Evolutionary conservation across 305 asterid genomes (phyloP).

Genomic region (Fraxinus xanthoxyloides): DNA sequence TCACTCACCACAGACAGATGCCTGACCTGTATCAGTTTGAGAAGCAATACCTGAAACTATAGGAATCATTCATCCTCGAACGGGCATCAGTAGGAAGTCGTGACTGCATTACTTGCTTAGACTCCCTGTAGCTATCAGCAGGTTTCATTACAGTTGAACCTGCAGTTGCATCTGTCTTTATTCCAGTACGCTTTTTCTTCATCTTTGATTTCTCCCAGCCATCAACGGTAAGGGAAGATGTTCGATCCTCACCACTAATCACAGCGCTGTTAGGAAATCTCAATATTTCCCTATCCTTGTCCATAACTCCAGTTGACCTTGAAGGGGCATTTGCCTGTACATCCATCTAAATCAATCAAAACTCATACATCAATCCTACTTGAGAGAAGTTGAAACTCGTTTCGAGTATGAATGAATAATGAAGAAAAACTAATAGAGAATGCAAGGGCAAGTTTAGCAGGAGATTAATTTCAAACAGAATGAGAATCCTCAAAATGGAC

Average conservation of each 20-base stretch:
- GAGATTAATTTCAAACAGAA: not conserved
- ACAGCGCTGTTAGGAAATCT: slow-evolving; percentile 55
- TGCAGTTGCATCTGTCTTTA: slow-evolving; percentile 64
- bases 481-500: not conserved
- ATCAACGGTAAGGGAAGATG: slow-evolving; percentile 56
- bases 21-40: slow-evolving; percentile 3
- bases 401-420: not conserved
- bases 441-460: not conserved
- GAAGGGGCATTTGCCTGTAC: slow-evolving; percentile 55
- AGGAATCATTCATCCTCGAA: slow-evolving; percentile 64
- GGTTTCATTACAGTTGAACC: slow-evolving; percentile 49
- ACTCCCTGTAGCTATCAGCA: slow-evolving; percentile 66
- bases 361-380: slow-evolving; percentile 28
- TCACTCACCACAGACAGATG: not conserved
- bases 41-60: slow-evolving; percentile 66
- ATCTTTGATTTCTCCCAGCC: slow-evolving; percentile 93
- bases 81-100: slow-evolving; percentile 64
- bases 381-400: not conserved
- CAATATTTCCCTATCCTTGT: slow-evolving; percentile 66
- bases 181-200: slow-evolving; percentile 92
- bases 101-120: slow-evolving; percentile 69
- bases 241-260: slow-evolving; percentile 62
- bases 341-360: slow-evolving; percentile 51
- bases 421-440: slow-evolving; percentile 3
- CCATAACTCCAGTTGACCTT: slow-evolving; percentile 56